Evolutionary conservation across 2,329 filamentous ascomycete species (phyloP).

Genomic region (Penicillium sp.): DNA sequence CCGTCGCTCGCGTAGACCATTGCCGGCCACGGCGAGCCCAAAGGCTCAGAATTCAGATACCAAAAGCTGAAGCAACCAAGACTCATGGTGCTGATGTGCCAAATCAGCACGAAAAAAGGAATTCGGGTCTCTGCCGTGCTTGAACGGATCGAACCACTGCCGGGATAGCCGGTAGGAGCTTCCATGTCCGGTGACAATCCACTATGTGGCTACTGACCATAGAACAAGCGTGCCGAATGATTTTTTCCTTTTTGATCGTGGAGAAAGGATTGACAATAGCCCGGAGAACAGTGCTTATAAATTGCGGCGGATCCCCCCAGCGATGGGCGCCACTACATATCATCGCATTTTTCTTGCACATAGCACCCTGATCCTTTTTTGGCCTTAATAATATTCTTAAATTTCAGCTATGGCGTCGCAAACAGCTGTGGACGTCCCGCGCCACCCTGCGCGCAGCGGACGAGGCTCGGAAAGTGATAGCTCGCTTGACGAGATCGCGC

Average conservation of each 20-base stretch:
- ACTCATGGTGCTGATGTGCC: slow-evolving; percentile 9
- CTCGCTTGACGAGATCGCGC: slow-evolving; percentile 27
- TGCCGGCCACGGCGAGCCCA: background rate
- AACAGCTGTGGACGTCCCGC: slow-evolving; percentile 20
- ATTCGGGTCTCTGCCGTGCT: slow-evolving; percentile 9
- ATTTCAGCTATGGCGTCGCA: slow-evolving; percentile 22
- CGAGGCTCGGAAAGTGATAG: slow-evolving; percentile 28
- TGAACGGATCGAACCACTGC: slow-evolving; percentile 18
- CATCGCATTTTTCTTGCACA: background rate
- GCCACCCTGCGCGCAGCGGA: slow-evolving; percentile 19
- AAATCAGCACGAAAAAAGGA: slow-evolving; percentile 6
- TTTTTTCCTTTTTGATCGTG: slow-evolving; percentile 17
- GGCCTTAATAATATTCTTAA: slow-evolving; percentile 4
- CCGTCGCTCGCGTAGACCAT: background rate
- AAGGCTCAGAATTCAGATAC: background rate
- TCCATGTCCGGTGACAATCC: slow-evolving; percentile 29
- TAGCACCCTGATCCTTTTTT: background rate
- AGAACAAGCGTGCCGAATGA: slow-evolving; percentile 13
- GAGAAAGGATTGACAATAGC: slow-evolving; percentile 15
- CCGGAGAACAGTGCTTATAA: slow-evolving; percentile 23
- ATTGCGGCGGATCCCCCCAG: slow-evolving; percentile 10
- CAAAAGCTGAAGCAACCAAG: slow-evolving; percentile 5
- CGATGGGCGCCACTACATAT: background rate
- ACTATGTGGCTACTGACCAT: slow-evolving; percentile 22
- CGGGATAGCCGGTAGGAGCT: slow-evolving; percentile 25